Base-by-base conservation (phyloP, 345 rosid species). In the Ceriops tagal region DNA sequence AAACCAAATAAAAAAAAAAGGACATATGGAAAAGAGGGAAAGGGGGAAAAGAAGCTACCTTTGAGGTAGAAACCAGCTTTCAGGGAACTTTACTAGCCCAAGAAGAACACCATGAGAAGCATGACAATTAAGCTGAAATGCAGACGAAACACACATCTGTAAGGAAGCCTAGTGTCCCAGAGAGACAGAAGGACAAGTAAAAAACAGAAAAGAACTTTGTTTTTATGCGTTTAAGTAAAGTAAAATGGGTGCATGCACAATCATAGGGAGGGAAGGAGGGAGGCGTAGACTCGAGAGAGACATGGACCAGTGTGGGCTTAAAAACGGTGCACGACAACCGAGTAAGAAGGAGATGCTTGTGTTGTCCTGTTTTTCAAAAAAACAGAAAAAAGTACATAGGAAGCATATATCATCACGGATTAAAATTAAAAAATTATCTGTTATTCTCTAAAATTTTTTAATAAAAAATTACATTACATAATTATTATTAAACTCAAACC, bases 61-160 rank as follows among this genome's bases (percentile, higher is more conserved):
- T 16, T 58, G 27, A 46, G 6, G 65, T 16, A 53, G 46, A 18
- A 57, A 64, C 62, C 43, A 63, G 20, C 11, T 24, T 26, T 27
- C 56, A 35, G 46, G 32, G 43, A 64, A 58, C 11, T 30, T 47
- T 19, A 46, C 35, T 1, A 57, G 32, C 64, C 58, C 0, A 30
- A 13, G 69, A 64, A 26, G 19, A 46, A 56, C 30, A 43, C 16
- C 64, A 59, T 30, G 64, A 28, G 63, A 46, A 32, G 53, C 63
- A 58, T 30, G 24, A 19, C 55, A 56, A 8, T 26, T 49, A 15
- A 71, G 39, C 30, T 53, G 74, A 53, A 27, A 6, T 6, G 53
- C 31, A 64, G 47, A 18, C 24, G 15, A 65, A 69, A 71, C 26
- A 31, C 24, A 1, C 24, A 19, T 22, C 43, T 20, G 11, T 22